These are phyloP conservation scores for Penicillium fuscoglaucum DNA, from an alignment of 2,329 filamentous ascomycete genomes.

Conservation along the genomic window DNA sequence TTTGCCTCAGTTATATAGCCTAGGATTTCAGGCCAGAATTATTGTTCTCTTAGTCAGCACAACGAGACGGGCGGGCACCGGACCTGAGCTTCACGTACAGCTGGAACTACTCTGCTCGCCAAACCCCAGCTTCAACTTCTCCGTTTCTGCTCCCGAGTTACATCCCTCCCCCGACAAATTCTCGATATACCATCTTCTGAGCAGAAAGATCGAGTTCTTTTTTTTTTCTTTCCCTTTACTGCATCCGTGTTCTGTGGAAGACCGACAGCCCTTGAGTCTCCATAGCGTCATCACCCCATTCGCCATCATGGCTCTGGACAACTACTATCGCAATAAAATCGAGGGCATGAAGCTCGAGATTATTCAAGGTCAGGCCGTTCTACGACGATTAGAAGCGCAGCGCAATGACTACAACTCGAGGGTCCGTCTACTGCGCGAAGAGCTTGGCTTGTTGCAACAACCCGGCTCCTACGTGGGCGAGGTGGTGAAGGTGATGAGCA, in stretches of 20 bases:
- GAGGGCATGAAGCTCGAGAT: conserved; percentile 99
- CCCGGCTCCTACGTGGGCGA: conserved; percentile 97
- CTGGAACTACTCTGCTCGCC: conserved; percentile 3
- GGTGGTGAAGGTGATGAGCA: conserved; percentile 99
- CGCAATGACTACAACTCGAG: conserved; percentile 99
- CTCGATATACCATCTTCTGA: background rate
- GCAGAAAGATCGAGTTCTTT: background rate
- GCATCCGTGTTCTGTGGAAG: conserved; percentile 1
- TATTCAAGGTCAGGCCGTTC: conserved; percentile 93
- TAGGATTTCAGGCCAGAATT: conserved; percentile 2
- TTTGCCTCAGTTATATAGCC: conserved; percentile 5
- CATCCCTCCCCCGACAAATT: background rate
- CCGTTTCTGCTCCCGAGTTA: background rate
- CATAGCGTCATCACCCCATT: conserved; percentile 32
- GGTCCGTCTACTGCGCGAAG: conserved; percentile 89
- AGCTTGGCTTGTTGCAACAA: conserved; percentile 92
- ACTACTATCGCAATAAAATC: conserved; percentile 99
- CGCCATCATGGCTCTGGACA: conserved; percentile 91
- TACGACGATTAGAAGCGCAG: conserved; percentile 93
- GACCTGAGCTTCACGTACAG: conserved; percentile 15
- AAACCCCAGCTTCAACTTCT: conserved; percentile 9
- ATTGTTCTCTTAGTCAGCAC: conserved; percentile 18
- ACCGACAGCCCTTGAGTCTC: conserved; percentile 14
- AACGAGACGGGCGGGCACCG: conserved; percentile 7
- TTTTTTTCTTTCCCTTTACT: background rate